Percentiles rank a stretch among this genome's conserved stretches.
phyloP scores from a whole-genome alignment of 306 rosid genomes.

The Sindora glabra region DNA sequence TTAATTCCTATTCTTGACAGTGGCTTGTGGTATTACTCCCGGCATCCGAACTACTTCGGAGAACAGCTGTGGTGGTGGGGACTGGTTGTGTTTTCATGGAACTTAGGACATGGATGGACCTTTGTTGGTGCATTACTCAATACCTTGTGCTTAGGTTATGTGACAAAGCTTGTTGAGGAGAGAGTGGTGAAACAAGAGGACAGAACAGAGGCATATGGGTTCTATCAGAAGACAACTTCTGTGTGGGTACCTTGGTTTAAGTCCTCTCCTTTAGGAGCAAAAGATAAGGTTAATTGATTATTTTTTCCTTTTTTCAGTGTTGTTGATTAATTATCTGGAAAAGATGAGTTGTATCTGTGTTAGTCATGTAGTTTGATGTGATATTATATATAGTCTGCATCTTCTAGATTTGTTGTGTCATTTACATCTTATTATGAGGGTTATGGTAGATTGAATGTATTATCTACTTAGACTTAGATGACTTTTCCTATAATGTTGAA shows the following conservation, averaged over 20 bases:
- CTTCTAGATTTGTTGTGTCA: not conserved
- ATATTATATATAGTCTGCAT: slow-evolving; percentile 24
- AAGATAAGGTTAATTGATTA: slow-evolving; percentile 54
- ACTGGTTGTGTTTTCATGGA: slow-evolving; percentile 60
- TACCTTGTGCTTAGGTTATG: slow-evolving; percentile 73
- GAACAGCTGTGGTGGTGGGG: slow-evolving; percentile 99
- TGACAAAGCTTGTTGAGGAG: slow-evolving; percentile 78
- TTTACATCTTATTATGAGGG: too few relatives aligned
- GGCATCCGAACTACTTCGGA: slow-evolving; percentile 88
- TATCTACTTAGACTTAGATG: too few relatives aligned
- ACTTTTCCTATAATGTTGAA: too few relatives aligned
- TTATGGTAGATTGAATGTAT: too few relatives aligned
- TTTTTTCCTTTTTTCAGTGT: not conserved
- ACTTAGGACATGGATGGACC: slow-evolving; percentile 64
- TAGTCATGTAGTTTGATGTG: slow-evolving; percentile 9
- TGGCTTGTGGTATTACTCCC: slow-evolving; percentile 73
- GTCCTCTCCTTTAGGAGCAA: slow-evolving; percentile 32
- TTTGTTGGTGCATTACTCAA: slow-evolving; percentile 57
- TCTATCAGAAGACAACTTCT: slow-evolving; percentile 83
- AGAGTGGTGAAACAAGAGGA: slow-evolving; percentile 66
- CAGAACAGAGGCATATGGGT: slow-evolving; percentile 62
- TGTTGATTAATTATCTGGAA: slow-evolving; percentile 20
- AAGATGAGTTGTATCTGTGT: slow-evolving; percentile 21
- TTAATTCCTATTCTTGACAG: slow-evolving; percentile 41
- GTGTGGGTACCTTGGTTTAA: slow-evolving; percentile 87